Conservation (phyloP, 164 flowering plant species). For the Dillenia suffruticosa region DNA sequence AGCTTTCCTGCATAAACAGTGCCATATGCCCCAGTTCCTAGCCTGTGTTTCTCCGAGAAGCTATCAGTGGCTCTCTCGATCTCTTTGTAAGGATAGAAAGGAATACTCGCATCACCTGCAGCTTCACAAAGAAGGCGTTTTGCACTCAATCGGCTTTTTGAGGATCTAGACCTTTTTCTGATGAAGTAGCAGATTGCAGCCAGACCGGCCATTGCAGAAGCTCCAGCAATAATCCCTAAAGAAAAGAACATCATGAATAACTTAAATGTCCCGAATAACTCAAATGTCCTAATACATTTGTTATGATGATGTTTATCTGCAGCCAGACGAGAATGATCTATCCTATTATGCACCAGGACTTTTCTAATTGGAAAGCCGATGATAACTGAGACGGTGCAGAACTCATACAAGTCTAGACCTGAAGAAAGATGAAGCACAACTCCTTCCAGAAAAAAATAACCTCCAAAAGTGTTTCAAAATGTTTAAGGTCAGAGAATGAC, state of each 20-base stretch:
- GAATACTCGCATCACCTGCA: constrained; percentile 45
- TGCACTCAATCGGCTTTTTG: constrained; percentile 31
- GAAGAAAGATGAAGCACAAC: too few species aligned
- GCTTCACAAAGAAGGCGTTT: constrained; percentile 52
- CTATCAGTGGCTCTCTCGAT: constrained; percentile 61
- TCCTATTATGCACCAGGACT: too few species aligned
- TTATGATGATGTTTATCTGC: too few species aligned
- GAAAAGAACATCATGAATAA: background rate
- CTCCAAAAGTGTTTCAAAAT: too few species aligned
- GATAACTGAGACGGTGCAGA: too few species aligned
- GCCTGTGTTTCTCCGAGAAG: constrained; percentile 52
- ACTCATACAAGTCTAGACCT: too few species aligned
- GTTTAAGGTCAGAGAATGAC: too few species aligned
- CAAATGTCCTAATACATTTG: too few species aligned
- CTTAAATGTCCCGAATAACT: too few species aligned
- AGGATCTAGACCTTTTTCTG: constrained; percentile 25
- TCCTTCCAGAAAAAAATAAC: too few species aligned
- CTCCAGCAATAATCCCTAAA: constrained; percentile 48
- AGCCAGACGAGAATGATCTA: too few species aligned
- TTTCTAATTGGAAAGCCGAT: too few species aligned
- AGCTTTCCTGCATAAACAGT: constrained; percentile 69
- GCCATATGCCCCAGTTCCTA: constrained; percentile 76
- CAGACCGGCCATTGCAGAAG: constrained; percentile 27
- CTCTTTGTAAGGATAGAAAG: constrained; percentile 49
- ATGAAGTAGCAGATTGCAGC: constrained; percentile 29